Conservation (phyloP, 1,284 basidiomycete species). For the Cutaneotrichosporon arboriforme region DNA sequence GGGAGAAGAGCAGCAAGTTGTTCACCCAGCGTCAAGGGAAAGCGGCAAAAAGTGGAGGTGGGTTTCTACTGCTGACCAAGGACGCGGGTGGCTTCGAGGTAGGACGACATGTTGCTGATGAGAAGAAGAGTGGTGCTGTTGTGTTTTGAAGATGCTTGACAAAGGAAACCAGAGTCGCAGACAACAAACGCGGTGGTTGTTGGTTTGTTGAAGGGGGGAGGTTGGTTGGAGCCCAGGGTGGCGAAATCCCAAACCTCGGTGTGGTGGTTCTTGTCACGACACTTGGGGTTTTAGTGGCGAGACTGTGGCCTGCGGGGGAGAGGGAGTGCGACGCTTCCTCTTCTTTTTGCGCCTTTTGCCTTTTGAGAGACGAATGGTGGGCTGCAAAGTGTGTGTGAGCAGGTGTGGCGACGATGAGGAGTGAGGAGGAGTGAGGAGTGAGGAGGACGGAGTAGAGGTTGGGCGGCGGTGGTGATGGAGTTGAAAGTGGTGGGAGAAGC, state of each 20-base stretch:
- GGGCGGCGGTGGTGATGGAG: background rate
- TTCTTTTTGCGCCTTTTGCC: constrained; percentile 1
- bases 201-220: background rate
- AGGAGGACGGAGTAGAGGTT: background rate
- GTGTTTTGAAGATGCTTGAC: background rate
- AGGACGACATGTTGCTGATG: background rate
- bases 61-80: constrained; percentile 3
- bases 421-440: background rate
- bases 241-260: constrained; percentile 2
- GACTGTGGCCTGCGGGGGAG: background rate
- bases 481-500: background rate
- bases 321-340: background rate
- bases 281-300: background rate
- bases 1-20: background rate
- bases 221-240: background rate
- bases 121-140: background rate
- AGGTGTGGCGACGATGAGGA: background rate
- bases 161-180: too few species aligned
- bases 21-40: background rate
- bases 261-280: background rate
- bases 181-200: too few species aligned
- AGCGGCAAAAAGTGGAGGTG: background rate
- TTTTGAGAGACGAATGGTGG: background rate
- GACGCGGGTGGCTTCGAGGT: background rate
- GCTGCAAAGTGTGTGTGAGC: background rate